phyloP scores from a whole-genome alignment of 139 green algal genomes.

The Micromonas pusilla region DNA sequence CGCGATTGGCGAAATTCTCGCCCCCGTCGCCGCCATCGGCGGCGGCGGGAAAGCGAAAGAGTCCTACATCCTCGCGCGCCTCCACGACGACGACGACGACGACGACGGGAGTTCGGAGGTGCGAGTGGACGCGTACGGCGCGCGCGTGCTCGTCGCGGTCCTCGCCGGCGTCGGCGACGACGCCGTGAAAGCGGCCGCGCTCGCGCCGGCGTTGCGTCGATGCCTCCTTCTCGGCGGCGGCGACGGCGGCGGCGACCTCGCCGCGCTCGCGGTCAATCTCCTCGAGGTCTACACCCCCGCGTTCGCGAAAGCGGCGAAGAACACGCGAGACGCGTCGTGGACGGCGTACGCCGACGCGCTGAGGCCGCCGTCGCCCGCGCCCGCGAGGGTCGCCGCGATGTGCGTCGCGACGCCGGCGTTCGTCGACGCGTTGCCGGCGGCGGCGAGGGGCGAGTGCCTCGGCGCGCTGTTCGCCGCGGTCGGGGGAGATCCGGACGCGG shows the following conservation, averaged over 20 bases:
- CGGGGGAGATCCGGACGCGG: conserved; percentile 34
- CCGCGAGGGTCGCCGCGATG: background rate
- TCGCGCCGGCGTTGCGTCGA: background rate
- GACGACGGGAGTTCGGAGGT: background rate
- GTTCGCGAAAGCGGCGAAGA: background rate
- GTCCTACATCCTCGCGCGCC: background rate
- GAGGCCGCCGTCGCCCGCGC: background rate
- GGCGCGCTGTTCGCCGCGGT: background rate
- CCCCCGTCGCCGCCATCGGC: too few relatives aligned
- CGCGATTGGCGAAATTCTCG: background rate
- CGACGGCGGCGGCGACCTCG: background rate
- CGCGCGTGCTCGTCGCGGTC: background rate
- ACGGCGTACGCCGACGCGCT: background rate
- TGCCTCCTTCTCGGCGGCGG: background rate
- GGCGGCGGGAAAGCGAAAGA: too few relatives aligned
- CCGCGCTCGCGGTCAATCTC: background rate
- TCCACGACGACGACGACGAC: background rate
- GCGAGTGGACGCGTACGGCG: conserved; percentile 6
- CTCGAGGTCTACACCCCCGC: background rate
- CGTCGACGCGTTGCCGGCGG: background rate
- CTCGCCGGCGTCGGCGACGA: background rate
- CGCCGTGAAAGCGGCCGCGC: background rate
- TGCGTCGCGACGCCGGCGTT: background rate
- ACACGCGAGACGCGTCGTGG: background rate
- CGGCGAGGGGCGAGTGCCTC: background rate